Conservation (phyloP, 169 alveolate species). For the Nephromyces sp. region DNA sequence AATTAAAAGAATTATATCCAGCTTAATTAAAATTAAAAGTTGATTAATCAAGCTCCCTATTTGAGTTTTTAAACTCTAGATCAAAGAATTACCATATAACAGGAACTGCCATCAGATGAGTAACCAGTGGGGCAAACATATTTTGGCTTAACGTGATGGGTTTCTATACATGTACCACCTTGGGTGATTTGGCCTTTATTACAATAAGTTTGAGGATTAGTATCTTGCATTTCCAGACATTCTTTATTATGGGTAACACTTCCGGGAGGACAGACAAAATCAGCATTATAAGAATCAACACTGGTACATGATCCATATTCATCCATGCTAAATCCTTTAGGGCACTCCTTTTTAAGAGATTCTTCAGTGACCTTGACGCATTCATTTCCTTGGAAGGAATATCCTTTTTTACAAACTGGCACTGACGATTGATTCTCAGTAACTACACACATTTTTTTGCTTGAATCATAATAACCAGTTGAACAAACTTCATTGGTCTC, state of each 20-base stretch:
- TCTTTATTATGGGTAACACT: neutral
- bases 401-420: neutral
- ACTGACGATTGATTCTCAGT: neutral
- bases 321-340: neutral
- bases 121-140: neutral
- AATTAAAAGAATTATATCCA: too few relatives aligned
- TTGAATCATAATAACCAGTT: neutral
- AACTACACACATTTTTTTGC: neutral
- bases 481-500: neutral
- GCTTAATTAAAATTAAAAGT: too few relatives aligned
- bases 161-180: neutral
- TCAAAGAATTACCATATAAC: neutral
- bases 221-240: neutral
- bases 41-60: too few relatives aligned
- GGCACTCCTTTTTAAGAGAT: neutral
- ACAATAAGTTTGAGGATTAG: neutral
- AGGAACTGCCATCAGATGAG: neutral
- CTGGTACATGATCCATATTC: neutral
- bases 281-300: neutral
- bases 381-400: neutral
- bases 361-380: neutral
- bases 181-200: neutral
- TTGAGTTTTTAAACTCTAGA: too few relatives aligned
- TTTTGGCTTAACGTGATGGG: neutral
- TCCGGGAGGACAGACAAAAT: neutral